phyloP scores from a whole-genome alignment of 106 monocot genomes.

The Apostasia ramifera region DNA sequence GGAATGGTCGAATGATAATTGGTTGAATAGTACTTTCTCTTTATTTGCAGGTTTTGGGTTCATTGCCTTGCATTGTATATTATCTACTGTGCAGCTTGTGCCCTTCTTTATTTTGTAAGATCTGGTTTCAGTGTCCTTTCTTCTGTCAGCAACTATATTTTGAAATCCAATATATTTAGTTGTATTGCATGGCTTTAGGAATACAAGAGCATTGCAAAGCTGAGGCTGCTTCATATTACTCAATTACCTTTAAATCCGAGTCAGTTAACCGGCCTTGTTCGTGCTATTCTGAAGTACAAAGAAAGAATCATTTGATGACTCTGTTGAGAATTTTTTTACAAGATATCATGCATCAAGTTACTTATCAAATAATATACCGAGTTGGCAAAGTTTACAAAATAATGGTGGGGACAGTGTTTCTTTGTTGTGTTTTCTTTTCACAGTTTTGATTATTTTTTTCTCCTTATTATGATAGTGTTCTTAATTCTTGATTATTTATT shows the following conservation, averaged over 20 bases:
- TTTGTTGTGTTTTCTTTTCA: background rate
- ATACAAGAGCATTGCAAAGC: constrained; percentile 65
- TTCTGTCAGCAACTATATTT: background rate
- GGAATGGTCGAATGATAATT: too few relatives aligned
- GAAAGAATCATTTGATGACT: constrained; percentile 45
- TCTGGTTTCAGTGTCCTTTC: background rate
- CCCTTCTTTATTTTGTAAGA: constrained; percentile 61
- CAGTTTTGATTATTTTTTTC: background rate
- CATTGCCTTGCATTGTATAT: constrained; percentile 69
- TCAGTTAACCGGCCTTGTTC: constrained; percentile 88
- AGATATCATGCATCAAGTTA: constrained; percentile 81
- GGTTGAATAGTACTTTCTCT: background rate
- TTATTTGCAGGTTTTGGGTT: constrained; percentile 64
- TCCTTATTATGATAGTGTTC: too few relatives aligned
- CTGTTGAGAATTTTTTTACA: constrained; percentile 68
- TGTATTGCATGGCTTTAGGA: constrained; percentile 44
- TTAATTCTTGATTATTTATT: too few relatives aligned
- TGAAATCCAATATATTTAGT: constrained; percentile 1
- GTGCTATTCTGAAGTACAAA: constrained; percentile 63
- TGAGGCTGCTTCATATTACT: constrained; percentile 67
- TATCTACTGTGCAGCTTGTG: constrained; percentile 45
- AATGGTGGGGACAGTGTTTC: constrained; percentile 37
- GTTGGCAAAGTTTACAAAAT: constrained; percentile 82
- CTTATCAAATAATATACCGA: constrained; percentile 74
- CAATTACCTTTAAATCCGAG: constrained; percentile 53